A percentile compares a stretch with the other conserved stretches of the same genome.
Conservation (phyloP, 1,284 basidiomycete genomes). For the Phellopilus nigrolimitatus region DNA sequence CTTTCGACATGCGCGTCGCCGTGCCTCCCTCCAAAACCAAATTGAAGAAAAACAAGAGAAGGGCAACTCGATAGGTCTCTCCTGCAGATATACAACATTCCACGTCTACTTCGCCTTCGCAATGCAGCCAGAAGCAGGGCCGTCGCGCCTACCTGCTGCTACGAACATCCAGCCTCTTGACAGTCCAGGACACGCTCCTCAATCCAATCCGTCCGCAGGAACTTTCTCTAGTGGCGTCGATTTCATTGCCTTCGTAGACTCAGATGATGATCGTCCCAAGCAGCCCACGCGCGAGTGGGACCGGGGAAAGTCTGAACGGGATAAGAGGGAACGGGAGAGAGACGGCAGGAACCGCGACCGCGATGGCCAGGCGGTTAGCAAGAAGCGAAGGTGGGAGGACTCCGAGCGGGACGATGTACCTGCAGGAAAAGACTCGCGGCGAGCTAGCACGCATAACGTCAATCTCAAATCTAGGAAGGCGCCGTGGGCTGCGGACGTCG, state of each 20-base stretch:
- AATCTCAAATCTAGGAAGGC: slow-evolving; percentile 48
- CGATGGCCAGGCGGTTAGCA: slow-evolving; percentile 21
- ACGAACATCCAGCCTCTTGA: too few relatives aligned
- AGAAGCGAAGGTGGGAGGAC: slow-evolving; percentile 41
- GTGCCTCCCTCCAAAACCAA: neutral
- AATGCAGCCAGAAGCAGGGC: slow-evolving; percentile 14
- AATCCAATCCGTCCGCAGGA: neutral
- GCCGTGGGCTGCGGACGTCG: slow-evolving; percentile 77
- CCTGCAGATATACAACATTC: neutral
- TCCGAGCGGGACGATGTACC: slow-evolving; percentile 48
- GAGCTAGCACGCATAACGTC: slow-evolving; percentile 51
- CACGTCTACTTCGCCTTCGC: neutral
- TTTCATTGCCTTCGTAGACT: slow-evolving; percentile 16
- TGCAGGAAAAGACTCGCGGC: slow-evolving; percentile 49
- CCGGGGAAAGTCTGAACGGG: slow-evolving; percentile 5
- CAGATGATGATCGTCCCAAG: slow-evolving; percentile 3
- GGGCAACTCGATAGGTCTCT: slow-evolving; percentile 8
- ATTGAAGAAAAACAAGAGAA: slow-evolving; percentile 13
- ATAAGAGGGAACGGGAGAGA: neutral
- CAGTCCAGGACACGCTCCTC: neutral
- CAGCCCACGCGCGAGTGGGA: slow-evolving; percentile 8
- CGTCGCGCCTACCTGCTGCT: slow-evolving; percentile 2
- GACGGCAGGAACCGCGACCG: neutral
- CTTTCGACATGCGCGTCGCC: neutral
- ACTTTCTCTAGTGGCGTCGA: slow-evolving; percentile 9